Evolutionary conservation across 352 stramenopile genomes (phyloP).

Genomic region (Synura sp.): DNA sequence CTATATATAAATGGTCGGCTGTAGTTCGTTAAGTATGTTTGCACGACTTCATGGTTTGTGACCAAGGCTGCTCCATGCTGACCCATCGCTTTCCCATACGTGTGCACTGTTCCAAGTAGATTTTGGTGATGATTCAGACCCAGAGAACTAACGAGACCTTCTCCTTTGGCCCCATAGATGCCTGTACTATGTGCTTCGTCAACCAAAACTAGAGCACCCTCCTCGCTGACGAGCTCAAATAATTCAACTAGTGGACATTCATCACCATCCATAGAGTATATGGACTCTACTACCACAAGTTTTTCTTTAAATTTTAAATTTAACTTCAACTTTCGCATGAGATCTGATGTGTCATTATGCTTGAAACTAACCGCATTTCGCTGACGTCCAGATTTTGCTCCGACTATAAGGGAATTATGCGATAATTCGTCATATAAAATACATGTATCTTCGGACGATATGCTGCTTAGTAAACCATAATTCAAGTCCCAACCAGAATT

Average conservation of each 20-base stretch:
- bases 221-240: slow-evolving; percentile 62
- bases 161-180: slow-evolving; percentile 57
- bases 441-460: slow-evolving; percentile 74
- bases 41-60: slow-evolving; percentile 67
- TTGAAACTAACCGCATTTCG: slow-evolving; percentile 61
- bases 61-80: slow-evolving; percentile 89
- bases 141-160: slow-evolving; percentile 63
- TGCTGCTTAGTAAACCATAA: slow-evolving; percentile 81
- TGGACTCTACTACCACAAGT: slow-evolving; percentile 89
- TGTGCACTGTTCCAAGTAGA: slow-evolving; percentile 81
- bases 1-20: slow-evolving; percentile 95
- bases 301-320: slow-evolving; percentile 24
- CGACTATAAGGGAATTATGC: slow-evolving; percentile 94
- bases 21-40: slow-evolving; percentile 94
- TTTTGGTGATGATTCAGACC: slow-evolving; percentile 68
- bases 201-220: slow-evolving; percentile 80
- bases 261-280: slow-evolving; percentile 98
- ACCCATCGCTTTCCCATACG: slow-evolving; percentile 93
- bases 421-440: slow-evolving; percentile 93
- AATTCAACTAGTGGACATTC: slow-evolving; percentile 79
- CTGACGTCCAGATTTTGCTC: slow-evolving; percentile 60
- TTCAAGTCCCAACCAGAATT: slow-evolving; percentile 96
- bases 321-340: slow-evolving; percentile 47
- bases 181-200: slow-evolving; percentile 89
- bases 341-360: slow-evolving; percentile 83